Base-by-base conservation (phyloP, 148 eudicot species). In the Silene uniflora region DNA sequence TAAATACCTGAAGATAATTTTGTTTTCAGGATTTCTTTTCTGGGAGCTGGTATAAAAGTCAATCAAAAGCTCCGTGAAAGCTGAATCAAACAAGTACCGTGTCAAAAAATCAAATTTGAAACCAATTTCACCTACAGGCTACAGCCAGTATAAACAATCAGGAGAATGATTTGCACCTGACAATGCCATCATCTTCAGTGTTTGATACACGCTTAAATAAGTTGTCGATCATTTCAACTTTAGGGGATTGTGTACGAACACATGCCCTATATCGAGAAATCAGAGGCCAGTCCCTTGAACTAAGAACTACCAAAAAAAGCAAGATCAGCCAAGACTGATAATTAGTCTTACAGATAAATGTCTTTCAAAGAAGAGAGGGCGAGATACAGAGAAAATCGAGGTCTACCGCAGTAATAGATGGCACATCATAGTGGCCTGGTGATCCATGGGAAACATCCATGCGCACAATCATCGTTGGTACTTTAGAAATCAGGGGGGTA, bases 351-450 rank as follows among this genome's bases (percentile, higher is more conserved):
- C 23, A 13, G 21, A 55, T 46, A 2, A 2, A 24, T 13, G 4
- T 54, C 32, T 52, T 2, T 17, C 1, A 7, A 14, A 22, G 12
- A 19, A 18, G 14, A 18, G 3, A 69, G 16, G 32, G 22, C n/a
- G 52, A 19, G 6, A 39, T 22, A 44, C 14, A 35, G 0, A 10
- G 4, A 11, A 17, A 32, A 4, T 4, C 10, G 49, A 39, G 10
- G 35, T n/a, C 39, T 89, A 91, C 97, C 66, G 97, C 93, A 73
- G 97, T 93, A 89, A 91, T n/a, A n/a, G n/a, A n/a, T n/a, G n/a
- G n/a, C n/a, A n/a, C n/a, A n/a, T n/a, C n/a, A n/a, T n/a, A n/a
- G n/a, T n/a, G n/a, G n/a, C n/a, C n/a, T n/a, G n/a, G n/a, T n/a
- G n/a, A n/a, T n/a, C n/a, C n/a, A n/a, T n/a, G n/a, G n/a, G n/a